Evolutionary conservation across 192 early-diverging fungal genomes (phyloP).

Genomic region (Dimargaris xerosporica): DNA sequence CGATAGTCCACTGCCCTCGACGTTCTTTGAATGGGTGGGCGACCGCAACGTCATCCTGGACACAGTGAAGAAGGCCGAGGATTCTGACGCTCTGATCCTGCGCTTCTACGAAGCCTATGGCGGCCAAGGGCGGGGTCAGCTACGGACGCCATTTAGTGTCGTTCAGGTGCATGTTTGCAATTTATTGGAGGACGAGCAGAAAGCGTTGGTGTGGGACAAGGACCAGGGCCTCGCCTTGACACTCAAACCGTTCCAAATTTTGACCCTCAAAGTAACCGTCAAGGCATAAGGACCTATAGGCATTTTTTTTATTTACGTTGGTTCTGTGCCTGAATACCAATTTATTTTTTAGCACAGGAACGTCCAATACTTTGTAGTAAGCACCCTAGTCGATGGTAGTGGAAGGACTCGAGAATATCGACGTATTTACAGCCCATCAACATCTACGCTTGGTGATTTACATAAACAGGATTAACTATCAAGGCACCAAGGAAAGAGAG

Average conservation of each 20-base stretch:
- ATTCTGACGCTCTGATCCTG: conserved; percentile 51
- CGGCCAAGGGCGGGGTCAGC: conserved; percentile 31
- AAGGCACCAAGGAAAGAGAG: too few species aligned
- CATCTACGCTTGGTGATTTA: too few species aligned
- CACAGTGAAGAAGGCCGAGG: conserved; percentile 81
- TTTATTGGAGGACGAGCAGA: conserved; percentile 57
- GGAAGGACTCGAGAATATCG: too few species aligned
- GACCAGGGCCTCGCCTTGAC: conserved; percentile 25
- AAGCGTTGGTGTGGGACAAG: conserved; percentile 18
- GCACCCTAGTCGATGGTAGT: too few species aligned
- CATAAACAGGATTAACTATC: too few species aligned
- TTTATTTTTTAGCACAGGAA: too few species aligned
- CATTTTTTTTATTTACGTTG: conserved; percentile 5
- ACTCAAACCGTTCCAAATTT: conserved; percentile 48
- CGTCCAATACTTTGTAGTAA: too few species aligned
- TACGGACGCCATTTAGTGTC: conserved; percentile 17
- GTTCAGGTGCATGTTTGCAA: conserved; percentile 40
- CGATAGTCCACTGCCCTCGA: conserved; percentile 13
- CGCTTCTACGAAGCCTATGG: conserved; percentile 88
- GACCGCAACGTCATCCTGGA: conserved; percentile 75
- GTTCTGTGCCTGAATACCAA: background rate
- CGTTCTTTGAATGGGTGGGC: conserved; percentile 25
- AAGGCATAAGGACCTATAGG: background rate
- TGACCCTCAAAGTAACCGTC: conserved; percentile 34
- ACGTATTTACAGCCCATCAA: too few species aligned